Evolutionary conservation across 140 eudicot species (phyloP).

Genomic region (Oenanthe javanica): DNA sequence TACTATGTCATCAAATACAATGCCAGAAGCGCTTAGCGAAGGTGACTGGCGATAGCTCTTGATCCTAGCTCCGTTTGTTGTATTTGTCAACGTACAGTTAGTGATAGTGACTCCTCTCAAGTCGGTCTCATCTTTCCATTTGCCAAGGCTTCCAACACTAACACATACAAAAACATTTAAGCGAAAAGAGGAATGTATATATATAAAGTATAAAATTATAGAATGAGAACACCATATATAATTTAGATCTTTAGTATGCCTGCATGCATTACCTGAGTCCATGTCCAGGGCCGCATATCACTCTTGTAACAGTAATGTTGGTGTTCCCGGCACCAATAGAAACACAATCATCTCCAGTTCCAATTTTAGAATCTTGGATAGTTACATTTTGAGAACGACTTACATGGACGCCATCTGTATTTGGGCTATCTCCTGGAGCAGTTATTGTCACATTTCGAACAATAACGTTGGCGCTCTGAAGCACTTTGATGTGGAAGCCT

Average conservation of each 20-base stretch:
- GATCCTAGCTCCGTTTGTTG: constrained; percentile 50
- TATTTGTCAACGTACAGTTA: constrained; percentile 31
- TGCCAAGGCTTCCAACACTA: constrained; percentile 53
- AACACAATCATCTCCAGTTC: constrained; percentile 38
- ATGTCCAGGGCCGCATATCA: constrained; percentile 57
- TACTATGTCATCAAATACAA: constrained; percentile 23
- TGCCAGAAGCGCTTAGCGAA: constrained; percentile 14
- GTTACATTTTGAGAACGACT: constrained; percentile 19
- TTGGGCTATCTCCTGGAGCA: constrained; percentile 45
- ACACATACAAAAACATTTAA: neutral
- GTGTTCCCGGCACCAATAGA: constrained; percentile 32
- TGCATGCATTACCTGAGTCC: constrained; percentile 29
- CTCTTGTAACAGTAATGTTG: constrained; percentile 7
- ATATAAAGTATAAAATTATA: neutral
- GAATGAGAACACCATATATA: neutral
- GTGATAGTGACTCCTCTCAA: constrained; percentile 21
- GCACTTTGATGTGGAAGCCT: constrained; percentile 32
- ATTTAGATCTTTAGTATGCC: neutral
- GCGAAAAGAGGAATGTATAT: neutral
- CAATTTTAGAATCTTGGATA: constrained; percentile 16
- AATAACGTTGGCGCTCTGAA: constrained; percentile 13
- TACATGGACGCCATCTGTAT: constrained; percentile 43
- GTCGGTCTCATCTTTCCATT: constrained; percentile 21
- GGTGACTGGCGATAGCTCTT: constrained; percentile 29
- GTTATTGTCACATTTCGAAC: constrained; percentile 16